Evolutionary conservation across 805 yeast genomes (phyloP), one percentile per base, ranked within the genome.

Genomic region (Yamadazyma phyllophila): DNA sequence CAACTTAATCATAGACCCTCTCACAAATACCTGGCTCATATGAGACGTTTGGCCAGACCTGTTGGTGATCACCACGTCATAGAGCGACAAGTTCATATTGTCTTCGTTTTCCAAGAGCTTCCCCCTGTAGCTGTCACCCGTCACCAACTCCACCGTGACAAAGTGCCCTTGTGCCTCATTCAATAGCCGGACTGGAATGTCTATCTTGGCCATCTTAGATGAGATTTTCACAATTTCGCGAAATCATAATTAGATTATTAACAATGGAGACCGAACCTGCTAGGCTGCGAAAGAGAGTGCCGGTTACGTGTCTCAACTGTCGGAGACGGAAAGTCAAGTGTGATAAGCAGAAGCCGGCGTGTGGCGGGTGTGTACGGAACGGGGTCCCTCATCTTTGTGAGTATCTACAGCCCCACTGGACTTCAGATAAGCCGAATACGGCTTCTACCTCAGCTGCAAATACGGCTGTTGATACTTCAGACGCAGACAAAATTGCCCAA

Each of bases 141-240:
- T 82, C 20, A 80, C 78, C 43, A 92, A 77, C 62, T 92, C 99
- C 13, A 92, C 62, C 1, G 95, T 81, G 7, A 92, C 82, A 2
- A 82, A 70, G 60, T 92, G 98, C 39, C 97, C 97, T 73, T 84
- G 76, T 1, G 96, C 87, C 66, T 91, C 99, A 60, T 81, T 86
- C 41, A 92, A 73, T 20, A 92, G 82, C 64, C 89, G 85, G 14
- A 90, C 82, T 2, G 98, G 98, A 29, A 89, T 80, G 32, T 90
- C 86, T 49, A 84, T 74, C 35, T 80, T 77, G 15, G 34, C n/a
- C 38, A 39, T 32, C 20, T 24, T 26, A 26, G 12, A 26, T 8
- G 29, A 29, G 31, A 11, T 29, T 29, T 29, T 29, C 13, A 29
- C 13, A n/a, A 11, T 4, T 29, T 29, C 31, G 31, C 31, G 36